Percentiles rank a stretch among this genome's conserved stretches.
Evolutionary conservation across 768 basidiomycete species (phyloP).

Genomic region (Daedaleopsis sinensis): DNA sequence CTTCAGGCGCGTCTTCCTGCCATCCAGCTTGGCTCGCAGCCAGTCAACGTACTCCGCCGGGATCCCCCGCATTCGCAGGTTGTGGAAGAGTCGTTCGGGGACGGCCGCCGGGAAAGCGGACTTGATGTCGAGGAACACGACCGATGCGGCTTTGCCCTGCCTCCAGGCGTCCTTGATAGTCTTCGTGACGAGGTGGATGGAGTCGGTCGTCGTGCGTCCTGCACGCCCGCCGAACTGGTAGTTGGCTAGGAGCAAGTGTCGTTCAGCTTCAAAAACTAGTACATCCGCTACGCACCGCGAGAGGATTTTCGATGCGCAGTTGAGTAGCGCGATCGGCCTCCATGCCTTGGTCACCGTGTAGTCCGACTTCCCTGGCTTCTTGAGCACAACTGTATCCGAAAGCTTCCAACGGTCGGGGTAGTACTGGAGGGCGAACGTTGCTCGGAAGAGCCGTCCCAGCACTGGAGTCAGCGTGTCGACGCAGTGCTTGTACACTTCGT

Average conservation of each 20-base stretch:
- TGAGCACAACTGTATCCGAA: constrained; percentile 24
- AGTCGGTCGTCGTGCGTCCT: constrained; percentile 23
- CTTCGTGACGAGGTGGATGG: constrained; percentile 25
- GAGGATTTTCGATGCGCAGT: constrained; percentile 23
- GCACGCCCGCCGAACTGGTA: constrained; percentile 27
- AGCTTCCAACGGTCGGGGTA: constrained; percentile 31
- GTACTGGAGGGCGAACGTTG: constrained; percentile 28
- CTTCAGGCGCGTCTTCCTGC: too few relatives aligned
- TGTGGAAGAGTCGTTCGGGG: constrained; percentile 1
- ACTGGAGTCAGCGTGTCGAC: constrained; percentile 27
- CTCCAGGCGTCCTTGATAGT: constrained; percentile 28
- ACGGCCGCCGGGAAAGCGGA: constrained; percentile 31
- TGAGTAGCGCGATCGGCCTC: constrained; percentile 36
- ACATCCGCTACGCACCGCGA: constrained; percentile 23
- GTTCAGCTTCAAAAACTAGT: constrained; percentile 3
- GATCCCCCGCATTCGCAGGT: constrained; percentile 10
- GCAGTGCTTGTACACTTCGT: constrained; percentile 34
- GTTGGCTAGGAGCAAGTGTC: constrained; percentile 8
- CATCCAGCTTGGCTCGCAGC: constrained; percentile 16
- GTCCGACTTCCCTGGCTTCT: constrained; percentile 27
- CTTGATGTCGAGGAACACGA: constrained; percentile 37
- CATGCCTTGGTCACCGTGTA: constrained; percentile 36
- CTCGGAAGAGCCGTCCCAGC: constrained; percentile 32
- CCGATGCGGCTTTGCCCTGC: constrained; percentile 27
- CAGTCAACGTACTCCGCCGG: constrained; percentile 19